Base-by-base conservation (phyloP, 1,139 yeast species). In the Debaryomyces psychrophilus region DNA sequence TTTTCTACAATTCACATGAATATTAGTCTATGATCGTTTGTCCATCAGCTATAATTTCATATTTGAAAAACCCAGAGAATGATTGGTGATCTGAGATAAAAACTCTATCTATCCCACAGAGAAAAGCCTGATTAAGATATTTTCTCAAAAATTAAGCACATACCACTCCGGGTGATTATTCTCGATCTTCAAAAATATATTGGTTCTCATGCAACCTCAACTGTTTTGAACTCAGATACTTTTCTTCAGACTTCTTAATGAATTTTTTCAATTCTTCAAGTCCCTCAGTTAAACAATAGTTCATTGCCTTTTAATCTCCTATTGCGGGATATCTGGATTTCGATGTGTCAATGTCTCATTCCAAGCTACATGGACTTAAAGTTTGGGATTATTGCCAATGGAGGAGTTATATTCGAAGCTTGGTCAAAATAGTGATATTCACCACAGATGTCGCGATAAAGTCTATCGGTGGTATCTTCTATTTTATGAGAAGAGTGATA, bases 31-130 rank as follows among this genome's bases (percentile, higher is more conserved):
- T n/a, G n/a, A n/a, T n/a, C n/a, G n/a, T n/a, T n/a, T n/a, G n/a
- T n/a, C n/a, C n/a, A n/a, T n/a, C n/a, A n/a, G n/a, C n/a, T n/a
- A n/a, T n/a, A n/a, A n/a, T n/a, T n/a, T n/a, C n/a, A n/a, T n/a
- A n/a, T n/a, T n/a, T n/a, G n/a, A n/a, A n/a, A n/a, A n/a, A n/a
- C n/a, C n/a, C n/a, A 43, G 37, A 43, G 31, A 25, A 44, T 31
- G 36, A 20, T 23, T 43, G 45, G 25, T 43, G 45, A 36, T 43
- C 37, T 29, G 45, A 43, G 12, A 43, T 43, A 33, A 43, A 37
- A 8, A 43, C 42, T 25, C 45, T 37, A 22, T 43, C 45, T 14
- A 42, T 43, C n/a, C 45, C 45, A 37, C 45, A 43, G 35, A 43
- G 42, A 18, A 43, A 43, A 12, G 45, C 45, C 17, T 43, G 31